Evolutionary conservation across 257 asterid species (phyloP).

Genomic region (Rauvolfia tetraphylla): DNA sequence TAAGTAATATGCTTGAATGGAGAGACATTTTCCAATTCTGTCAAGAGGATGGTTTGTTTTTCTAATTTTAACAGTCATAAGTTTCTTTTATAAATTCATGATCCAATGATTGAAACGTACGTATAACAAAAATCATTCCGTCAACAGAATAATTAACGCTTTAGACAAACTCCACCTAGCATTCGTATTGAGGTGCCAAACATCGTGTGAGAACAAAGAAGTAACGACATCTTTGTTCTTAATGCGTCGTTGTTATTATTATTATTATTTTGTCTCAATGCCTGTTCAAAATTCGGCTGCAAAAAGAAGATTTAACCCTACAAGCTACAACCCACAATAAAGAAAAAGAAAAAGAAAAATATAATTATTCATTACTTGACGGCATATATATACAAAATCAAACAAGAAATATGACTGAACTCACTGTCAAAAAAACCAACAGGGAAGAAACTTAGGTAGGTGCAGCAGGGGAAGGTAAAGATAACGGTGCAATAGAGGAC

Average conservation of each 20-base stretch:
- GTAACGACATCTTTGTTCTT: background rate
- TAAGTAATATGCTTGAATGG: too few relatives aligned
- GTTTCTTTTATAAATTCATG: too few relatives aligned
- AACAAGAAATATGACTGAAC: background rate
- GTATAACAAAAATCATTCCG: background rate
- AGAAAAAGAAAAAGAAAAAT: too few relatives aligned
- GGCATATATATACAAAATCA: background rate
- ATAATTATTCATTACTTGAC: too few relatives aligned
- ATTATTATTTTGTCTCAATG: background rate
- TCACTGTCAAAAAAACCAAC: background rate
- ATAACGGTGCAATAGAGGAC: background rate
- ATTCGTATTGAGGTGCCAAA: background rate
- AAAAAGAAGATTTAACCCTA: background rate
- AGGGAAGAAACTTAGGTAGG: background rate
- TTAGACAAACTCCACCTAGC: slow-evolving; percentile 12
- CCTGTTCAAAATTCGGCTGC: background rate
- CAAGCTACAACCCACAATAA: too few relatives aligned
- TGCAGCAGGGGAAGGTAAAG: background rate
- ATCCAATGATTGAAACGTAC: too few relatives aligned
- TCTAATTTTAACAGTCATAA: too few relatives aligned
- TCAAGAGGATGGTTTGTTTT: too few relatives aligned
- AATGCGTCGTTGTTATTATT: background rate
- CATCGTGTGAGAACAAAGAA: background rate
- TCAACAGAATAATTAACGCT: background rate
- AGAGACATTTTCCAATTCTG: too few relatives aligned